These are phyloP conservation scores for Stentor coeruleus DNA, from an alignment of 73 alveolate genomes.

Conservation along the genomic window DNA sequence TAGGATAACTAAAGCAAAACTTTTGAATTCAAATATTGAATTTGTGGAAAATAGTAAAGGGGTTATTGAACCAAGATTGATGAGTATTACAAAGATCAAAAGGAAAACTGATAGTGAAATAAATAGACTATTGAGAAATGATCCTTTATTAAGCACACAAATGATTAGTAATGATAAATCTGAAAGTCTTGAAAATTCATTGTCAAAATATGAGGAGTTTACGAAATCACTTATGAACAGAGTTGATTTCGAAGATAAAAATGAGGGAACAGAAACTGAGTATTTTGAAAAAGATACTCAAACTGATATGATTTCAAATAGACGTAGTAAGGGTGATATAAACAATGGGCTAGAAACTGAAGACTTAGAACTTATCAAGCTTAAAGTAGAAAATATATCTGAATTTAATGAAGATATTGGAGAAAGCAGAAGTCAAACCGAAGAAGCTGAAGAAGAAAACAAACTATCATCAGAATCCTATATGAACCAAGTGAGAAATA, in stretches of 20 bases:
- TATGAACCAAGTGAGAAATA: neutral
- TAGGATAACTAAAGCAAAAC: neutral
- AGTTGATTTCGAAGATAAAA: conserved; percentile 3
- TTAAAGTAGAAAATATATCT: neutral
- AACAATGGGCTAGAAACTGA: too few species aligned
- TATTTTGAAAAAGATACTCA: neutral
- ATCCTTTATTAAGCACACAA: neutral
- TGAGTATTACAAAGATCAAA: neutral
- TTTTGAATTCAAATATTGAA: neutral
- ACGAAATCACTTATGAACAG: neutral
- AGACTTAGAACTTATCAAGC: neutral
- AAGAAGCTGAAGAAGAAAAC: neutral
- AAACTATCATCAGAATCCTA: neutral
- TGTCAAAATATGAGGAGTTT: neutral
- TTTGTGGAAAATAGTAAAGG: conserved; percentile 11
- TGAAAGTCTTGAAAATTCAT: neutral
- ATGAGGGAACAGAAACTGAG: neutral
- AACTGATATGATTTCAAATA: neutral
- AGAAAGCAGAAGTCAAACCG: neutral
- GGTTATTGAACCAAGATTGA: neutral
- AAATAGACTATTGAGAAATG: neutral
- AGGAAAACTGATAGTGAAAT: conserved; percentile 8
- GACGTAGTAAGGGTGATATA: too few species aligned
- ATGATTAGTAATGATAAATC: neutral
- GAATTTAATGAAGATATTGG: too few species aligned